phyloP scores from a whole-genome alignment of 2,329 filamentous ascomycete species.

The Tolypocladium cylindrosporum region DNA sequence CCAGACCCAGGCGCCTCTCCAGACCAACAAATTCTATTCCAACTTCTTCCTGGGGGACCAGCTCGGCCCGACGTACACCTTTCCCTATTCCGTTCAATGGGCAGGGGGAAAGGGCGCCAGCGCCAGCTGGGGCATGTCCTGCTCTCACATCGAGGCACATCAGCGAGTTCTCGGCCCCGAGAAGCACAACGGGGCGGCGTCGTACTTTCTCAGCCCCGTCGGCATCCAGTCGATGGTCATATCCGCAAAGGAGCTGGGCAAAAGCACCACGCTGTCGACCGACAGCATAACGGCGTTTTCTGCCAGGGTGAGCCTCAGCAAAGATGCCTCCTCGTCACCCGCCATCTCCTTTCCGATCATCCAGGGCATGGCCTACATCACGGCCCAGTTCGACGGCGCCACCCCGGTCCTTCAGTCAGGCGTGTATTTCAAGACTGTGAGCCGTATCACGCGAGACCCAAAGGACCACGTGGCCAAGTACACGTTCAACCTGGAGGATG shows the following conservation, averaged over 20 bases:
- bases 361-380: constrained; percentile 85
- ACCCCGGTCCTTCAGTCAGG: constrained; percentile 66
- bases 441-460: constrained; percentile 41
- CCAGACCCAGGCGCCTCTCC: constrained; percentile 36
- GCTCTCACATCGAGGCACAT: constrained; percentile 61
- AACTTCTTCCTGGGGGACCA: constrained; percentile 74
- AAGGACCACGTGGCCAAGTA: constrained; percentile 67
- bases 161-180: constrained; percentile 59
- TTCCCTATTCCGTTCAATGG: constrained; percentile 66
- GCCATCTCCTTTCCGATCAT: constrained; percentile 70
- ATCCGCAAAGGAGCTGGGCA: constrained; percentile 64
- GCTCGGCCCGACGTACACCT: constrained; percentile 58
- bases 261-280: constrained; percentile 44
- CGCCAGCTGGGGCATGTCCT: constrained; percentile 64
- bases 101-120: constrained; percentile 51
- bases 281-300: constrained; percentile 48
- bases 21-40: constrained; percentile 74
- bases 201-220: constrained; percentile 73
- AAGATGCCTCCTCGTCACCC: constrained; percentile 39
- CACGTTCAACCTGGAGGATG: constrained; percentile 60
- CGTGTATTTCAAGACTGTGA: constrained; percentile 63
- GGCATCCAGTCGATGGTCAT: constrained; percentile 74
- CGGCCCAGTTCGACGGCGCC: constrained; percentile 60
- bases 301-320: constrained; percentile 57
- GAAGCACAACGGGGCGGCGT: constrained; percentile 43